These are phyloP conservation scores for Avena atlantica DNA, from an alignment of 176 grass and related monocot genomes.

Conservation along the genomic window DNA sequence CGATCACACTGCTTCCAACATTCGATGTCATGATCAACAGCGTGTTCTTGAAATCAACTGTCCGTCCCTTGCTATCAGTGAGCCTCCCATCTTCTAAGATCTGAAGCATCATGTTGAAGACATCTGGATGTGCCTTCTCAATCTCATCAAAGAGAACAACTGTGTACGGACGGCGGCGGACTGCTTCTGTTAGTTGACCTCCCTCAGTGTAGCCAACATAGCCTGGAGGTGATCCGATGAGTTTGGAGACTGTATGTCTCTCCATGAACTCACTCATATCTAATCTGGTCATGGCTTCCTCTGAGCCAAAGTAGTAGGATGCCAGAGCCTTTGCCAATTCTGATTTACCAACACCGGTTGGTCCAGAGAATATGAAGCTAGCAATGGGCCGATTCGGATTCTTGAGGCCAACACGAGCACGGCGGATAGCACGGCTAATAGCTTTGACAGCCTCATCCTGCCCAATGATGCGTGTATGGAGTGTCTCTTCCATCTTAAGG, in stretches of 20 bases:
- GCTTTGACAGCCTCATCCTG: constrained; percentile 98
- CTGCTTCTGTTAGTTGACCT: constrained; percentile 92
- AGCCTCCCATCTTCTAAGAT: constrained; percentile 96
- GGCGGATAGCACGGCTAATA: constrained; percentile 92
- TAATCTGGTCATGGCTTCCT: constrained; percentile 94
- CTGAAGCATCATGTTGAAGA: constrained; percentile 99
- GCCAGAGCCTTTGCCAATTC: constrained; percentile 90
- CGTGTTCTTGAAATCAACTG: constrained; percentile 96
- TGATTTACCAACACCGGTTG: constrained; percentile 97
- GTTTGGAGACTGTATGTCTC: constrained; percentile 92
- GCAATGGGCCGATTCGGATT: constrained; percentile 94
- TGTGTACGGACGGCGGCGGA: constrained; percentile 84
- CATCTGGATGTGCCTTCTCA: constrained; percentile 97
- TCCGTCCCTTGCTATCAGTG: constrained; percentile 90
- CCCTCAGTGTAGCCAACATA: constrained; percentile 98
- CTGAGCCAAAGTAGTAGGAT: constrained; percentile 89
- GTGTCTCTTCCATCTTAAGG: constrained; percentile 98
- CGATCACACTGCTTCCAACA: constrained; percentile 89
- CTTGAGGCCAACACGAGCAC: constrained; percentile 93
- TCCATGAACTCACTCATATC: constrained; percentile 99
- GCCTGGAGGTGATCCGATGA: constrained; percentile 95
- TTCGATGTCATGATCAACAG: constrained; percentile 94
- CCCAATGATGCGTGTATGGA: constrained; percentile 87
- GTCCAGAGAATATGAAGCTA: constrained; percentile 98
- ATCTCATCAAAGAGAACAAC: constrained; percentile 99